Conservation (phyloP, 2,329 filamentous ascomycete species). For the Diaporthe helianthi region DNA sequence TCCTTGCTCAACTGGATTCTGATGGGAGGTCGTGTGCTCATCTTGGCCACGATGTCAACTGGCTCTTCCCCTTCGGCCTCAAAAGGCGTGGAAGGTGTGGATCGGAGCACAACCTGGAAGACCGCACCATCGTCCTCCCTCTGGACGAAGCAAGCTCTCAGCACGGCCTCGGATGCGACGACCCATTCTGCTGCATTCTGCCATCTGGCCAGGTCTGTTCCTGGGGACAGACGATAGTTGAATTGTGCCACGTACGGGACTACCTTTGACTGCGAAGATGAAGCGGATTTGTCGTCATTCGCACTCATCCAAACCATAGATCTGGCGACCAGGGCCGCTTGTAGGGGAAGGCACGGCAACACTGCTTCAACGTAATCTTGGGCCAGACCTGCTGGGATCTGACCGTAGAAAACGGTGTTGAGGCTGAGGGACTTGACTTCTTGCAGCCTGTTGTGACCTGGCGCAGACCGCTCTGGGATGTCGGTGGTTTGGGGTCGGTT, state of each 20-base stretch:
- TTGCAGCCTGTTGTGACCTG: background rate
- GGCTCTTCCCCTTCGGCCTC: constrained; percentile 19
- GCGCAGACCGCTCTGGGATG: background rate
- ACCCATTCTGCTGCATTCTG: constrained; percentile 30
- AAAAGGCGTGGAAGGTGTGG: constrained; percentile 28
- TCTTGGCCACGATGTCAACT: constrained; percentile 27
- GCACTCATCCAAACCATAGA: constrained; percentile 39
- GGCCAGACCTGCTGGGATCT: constrained; percentile 23
- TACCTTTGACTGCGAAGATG: background rate
- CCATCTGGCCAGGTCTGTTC: constrained; percentile 35
- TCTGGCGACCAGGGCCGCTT: constrained; percentile 44
- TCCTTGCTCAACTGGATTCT: constrained; percentile 20
- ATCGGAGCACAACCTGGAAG: constrained; percentile 37
- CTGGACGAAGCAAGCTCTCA: constrained; percentile 38
- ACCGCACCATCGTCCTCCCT: constrained; percentile 35
- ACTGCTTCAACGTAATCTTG: constrained; percentile 30
- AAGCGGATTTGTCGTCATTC: background rate
- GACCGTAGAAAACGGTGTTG: background rate
- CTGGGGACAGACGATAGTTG: constrained; percentile 33
- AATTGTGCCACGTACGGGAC: constrained; percentile 38
- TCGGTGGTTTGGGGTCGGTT: background rate
- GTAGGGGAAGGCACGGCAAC: constrained; percentile 36
- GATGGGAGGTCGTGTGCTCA: constrained; percentile 31
- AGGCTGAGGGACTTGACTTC: constrained; percentile 15
- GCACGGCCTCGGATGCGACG: constrained; percentile 35